phyloP scores from a whole-genome alignment of 495 filamentous ascomycete species.

The Terfezia claveryi region DNA sequence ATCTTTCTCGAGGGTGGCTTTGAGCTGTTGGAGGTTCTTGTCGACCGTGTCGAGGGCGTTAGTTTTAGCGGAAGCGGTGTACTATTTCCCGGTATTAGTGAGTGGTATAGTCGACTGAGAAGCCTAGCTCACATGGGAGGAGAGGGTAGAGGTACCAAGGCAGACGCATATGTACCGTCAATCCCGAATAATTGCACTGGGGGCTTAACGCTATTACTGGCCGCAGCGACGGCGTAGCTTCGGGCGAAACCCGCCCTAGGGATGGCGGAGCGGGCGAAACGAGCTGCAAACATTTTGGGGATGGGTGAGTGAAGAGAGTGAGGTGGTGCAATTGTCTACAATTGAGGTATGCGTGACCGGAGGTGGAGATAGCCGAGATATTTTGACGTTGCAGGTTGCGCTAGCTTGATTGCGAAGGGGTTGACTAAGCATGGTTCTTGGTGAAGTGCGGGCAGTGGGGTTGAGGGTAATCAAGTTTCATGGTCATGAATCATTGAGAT shows the following conservation, averaged over 20 bases:
- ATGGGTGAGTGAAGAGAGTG: background rate
- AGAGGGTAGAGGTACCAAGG: constrained; percentile 48
- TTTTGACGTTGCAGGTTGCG: background rate
- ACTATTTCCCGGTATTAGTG: constrained; percentile 33
- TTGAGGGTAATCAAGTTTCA: too few relatives aligned
- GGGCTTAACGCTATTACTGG: constrained; percentile 38
- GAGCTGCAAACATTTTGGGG: background rate
- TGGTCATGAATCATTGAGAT: too few relatives aligned
- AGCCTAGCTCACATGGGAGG: background rate
- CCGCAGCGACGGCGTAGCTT: background rate
- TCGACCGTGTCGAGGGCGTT: constrained; percentile 60
- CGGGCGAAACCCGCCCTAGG: background rate
- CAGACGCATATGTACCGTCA: constrained; percentile 94
- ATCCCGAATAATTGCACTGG: constrained; percentile 82
- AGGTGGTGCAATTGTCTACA: background rate
- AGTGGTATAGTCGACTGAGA: background rate
- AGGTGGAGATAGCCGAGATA: background rate
- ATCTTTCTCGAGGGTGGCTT: constrained; percentile 54
- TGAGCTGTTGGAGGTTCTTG: constrained; percentile 48
- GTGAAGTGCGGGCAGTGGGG: too few relatives aligned
- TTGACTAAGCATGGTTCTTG: background rate
- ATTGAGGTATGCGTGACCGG: background rate
- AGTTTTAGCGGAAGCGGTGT: constrained; percentile 81
- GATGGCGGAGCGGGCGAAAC: background rate
- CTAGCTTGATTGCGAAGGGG: background rate